Evolutionary conservation across 306 rosid species (phyloP).

Genomic region (Rosa persica): DNA sequence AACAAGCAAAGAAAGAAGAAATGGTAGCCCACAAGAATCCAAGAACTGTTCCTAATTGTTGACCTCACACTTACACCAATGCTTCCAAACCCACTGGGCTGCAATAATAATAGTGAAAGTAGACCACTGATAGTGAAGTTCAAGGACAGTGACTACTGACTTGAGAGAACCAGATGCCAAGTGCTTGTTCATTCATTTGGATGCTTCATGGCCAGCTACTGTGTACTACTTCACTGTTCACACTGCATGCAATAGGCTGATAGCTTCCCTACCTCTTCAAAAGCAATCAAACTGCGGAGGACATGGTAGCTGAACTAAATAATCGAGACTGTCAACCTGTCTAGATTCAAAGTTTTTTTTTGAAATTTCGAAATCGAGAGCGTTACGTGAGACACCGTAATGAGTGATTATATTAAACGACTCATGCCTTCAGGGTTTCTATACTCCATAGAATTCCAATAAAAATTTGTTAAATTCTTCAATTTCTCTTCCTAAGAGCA

Average conservation of each 20-base stretch:
- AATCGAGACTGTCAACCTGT: background rate
- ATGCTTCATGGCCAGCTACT: slow-evolving; percentile 7
- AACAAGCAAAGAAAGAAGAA: background rate
- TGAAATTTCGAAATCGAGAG: background rate
- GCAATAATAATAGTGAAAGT: slow-evolving; percentile 31
- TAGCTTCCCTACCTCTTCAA: background rate
- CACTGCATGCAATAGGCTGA: background rate
- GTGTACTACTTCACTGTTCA: background rate
- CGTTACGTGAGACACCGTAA: background rate
- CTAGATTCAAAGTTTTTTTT: background rate
- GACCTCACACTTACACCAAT: slow-evolving; percentile 33
- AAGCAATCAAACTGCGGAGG: background rate
- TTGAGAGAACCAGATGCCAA: slow-evolving; percentile 15
- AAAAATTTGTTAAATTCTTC: background rate
- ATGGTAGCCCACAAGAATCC: slow-evolving; percentile 17
- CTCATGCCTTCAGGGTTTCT: too few relatives aligned
- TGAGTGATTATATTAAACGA: background rate
- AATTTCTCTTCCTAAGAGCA: background rate
- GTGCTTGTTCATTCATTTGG: slow-evolving; percentile 1
- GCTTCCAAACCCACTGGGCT: slow-evolving; percentile 44
- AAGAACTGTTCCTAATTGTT: slow-evolving; percentile 30
- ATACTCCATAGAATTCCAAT: too few relatives aligned
- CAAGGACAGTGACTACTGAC: slow-evolving; percentile 31
- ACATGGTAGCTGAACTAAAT: background rate
- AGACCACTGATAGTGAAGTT: slow-evolving; percentile 21